A percentile compares a stretch with the other conserved stretches of the same genome.
These are phyloP conservation scores for Erysimum cheiranthoides DNA, from an alignment of 345 rosid genomes.

Conservation along the genomic window DNA sequence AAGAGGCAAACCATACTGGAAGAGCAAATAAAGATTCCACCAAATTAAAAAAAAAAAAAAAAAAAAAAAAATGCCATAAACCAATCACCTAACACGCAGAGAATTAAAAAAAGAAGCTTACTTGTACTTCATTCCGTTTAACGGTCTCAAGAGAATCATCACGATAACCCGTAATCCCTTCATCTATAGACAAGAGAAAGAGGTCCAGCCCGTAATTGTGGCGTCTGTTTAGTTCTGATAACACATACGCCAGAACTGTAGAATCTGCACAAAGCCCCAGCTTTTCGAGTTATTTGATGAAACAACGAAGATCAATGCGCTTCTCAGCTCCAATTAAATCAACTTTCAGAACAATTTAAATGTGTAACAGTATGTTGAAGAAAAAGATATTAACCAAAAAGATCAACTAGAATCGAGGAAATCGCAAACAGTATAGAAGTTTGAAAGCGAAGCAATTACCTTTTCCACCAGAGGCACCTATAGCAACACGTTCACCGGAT, in stretches of 20 bases:
- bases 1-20: slow-evolving; percentile 86
- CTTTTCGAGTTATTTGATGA: not conserved
- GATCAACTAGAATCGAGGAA: slow-evolving; percentile 2
- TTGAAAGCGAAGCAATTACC: slow-evolving; percentile 47
- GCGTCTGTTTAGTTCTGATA: slow-evolving; percentile 76
- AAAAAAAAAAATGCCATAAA: not conserved
- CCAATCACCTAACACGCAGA: not conserved
- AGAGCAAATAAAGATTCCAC: not conserved
- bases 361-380: not conserved
- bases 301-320: not conserved
- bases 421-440: not conserved
- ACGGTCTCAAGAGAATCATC: slow-evolving; percentile 96
- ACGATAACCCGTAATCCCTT: slow-evolving; percentile 91
- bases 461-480: slow-evolving; percentile 98
- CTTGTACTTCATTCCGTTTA: slow-evolving; percentile 91
- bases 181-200: slow-evolving; percentile 88
- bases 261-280: slow-evolving; percentile 63
- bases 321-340: not conserved
- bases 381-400: not conserved
- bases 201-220: slow-evolving; percentile 77
- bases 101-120: slow-evolving; percentile 16
- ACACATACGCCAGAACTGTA: slow-evolving; percentile 81
- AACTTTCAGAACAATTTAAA: not conserved
- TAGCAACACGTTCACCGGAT: slow-evolving; percentile 80
- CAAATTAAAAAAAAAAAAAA: not conserved